phyloP scores from a whole-genome alignment of 2,329 filamentous ascomycete genomes.

The Colletotrichum cuscutae region DNA sequence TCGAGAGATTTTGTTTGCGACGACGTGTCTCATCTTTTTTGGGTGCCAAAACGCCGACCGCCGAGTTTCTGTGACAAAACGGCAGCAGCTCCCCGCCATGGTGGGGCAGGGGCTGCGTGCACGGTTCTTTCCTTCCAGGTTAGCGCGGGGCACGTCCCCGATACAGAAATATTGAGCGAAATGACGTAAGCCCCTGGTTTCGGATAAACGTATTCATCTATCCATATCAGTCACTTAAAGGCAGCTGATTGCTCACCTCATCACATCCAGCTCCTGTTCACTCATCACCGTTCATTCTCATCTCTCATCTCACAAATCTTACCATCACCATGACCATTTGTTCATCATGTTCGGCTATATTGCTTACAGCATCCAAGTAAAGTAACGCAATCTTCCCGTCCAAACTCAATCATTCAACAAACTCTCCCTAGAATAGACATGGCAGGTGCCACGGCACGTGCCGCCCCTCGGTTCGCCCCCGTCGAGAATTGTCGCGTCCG shows the following conservation, averaged over 20 bases:
- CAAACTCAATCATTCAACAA: background rate
- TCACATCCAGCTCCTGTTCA: background rate
- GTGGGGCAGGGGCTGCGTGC: conserved; percentile 20
- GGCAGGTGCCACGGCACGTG: background rate
- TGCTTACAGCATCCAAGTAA: background rate
- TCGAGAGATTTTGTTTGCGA: background rate
- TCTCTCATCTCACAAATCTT: background rate
- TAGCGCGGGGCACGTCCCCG: conserved; percentile 24
- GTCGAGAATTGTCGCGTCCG: background rate
- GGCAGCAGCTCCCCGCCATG: background rate
- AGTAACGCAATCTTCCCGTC: background rate
- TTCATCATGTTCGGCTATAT: too few relatives aligned
- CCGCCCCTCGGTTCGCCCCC: background rate
- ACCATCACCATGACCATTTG: background rate
- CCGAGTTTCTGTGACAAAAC: conserved; percentile 20
- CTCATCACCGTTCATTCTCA: too few relatives aligned
- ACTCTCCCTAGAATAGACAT: background rate
- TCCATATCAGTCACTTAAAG: background rate
- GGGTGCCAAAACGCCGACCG: background rate
- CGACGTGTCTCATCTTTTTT: conserved; percentile 14
- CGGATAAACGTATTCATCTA: background rate
- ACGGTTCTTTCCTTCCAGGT: background rate
- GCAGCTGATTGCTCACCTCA: background rate
- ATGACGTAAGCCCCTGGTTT: conserved; percentile 24
- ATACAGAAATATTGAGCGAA: conserved; percentile 5